Evolutionary conservation across 2,329 filamentous ascomycete species (phyloP).

Genomic region (Mycosphaerella sp.): DNA sequence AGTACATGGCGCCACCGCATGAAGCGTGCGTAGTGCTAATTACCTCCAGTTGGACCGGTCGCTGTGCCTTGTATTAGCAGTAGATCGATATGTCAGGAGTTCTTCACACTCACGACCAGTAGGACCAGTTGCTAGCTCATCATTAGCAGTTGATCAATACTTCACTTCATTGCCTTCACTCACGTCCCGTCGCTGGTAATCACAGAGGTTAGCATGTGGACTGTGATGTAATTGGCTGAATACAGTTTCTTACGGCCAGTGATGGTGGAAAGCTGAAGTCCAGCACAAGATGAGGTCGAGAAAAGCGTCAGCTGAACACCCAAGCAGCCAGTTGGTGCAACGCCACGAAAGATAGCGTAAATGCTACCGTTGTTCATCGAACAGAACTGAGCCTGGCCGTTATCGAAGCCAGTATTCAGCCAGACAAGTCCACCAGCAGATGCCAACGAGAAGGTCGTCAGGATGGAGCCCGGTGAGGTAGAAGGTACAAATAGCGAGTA

Average conservation of each 20-base stretch:
- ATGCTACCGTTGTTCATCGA: slow-evolving; percentile 28
- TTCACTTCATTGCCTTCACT: not conserved
- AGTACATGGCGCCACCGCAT: not conserved
- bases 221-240: not conserved
- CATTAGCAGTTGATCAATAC: not conserved
- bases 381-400: slow-evolving; percentile 30
- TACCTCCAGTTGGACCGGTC: slow-evolving; percentile 7
- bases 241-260: slow-evolving; percentile 14
- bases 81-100: not conserved
- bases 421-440: slow-evolving; percentile 23
- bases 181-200: slow-evolving; percentile 2
- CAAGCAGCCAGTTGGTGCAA: slow-evolving; percentile 24
- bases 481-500: slow-evolving; percentile 26
- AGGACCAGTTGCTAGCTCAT: slow-evolving; percentile 6
- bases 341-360: slow-evolving; percentile 27
- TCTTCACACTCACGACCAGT: slow-evolving; percentile 7
- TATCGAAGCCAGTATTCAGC: slow-evolving; percentile 26
- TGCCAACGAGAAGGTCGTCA: slow-evolving; percentile 24
- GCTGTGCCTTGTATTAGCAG: not conserved
- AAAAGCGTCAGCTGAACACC: slow-evolving; percentile 27
- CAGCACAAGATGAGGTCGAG: slow-evolving; percentile 25
- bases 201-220: not conserved
- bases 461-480: slow-evolving; percentile 25
- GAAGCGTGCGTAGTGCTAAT: slow-evolving; percentile 3
- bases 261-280: slow-evolving; percentile 20